Conservation (phyloP, 176 grass and related monocot genomes). For the Tillandsia fasciculata region DNA sequence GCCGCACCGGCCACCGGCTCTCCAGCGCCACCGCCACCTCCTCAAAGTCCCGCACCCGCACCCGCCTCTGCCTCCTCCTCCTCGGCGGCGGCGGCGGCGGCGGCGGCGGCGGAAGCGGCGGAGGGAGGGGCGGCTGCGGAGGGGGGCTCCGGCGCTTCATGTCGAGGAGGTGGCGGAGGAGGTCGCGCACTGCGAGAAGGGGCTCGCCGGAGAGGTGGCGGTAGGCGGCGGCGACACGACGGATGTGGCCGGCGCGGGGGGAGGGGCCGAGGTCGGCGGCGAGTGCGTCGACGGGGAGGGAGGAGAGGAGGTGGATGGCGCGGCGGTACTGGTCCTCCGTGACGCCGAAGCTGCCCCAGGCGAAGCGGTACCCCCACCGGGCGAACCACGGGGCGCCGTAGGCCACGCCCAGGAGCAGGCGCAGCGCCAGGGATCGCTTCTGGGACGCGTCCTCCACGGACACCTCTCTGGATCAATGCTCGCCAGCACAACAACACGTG, state of each 20-base stretch:
- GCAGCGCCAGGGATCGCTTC: slow-evolving; percentile 62
- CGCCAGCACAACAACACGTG: slow-evolving; percentile 15
- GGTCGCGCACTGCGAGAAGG: slow-evolving; percentile 46
- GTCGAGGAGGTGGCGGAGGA: slow-evolving; percentile 63
- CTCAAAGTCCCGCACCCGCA: slow-evolving; percentile 46
- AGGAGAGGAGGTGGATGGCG: slow-evolving; percentile 46
- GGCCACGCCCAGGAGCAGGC: slow-evolving; percentile 59
- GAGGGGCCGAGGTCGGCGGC: slow-evolving; percentile 8
- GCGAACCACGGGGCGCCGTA: slow-evolving; percentile 70
- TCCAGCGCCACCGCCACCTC: slow-evolving; percentile 42
- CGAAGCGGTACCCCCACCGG: slow-evolving; percentile 76
- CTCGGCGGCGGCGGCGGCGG: background rate
- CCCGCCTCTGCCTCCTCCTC: slow-evolving; percentile 17
- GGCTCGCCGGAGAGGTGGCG: slow-evolving; percentile 41
- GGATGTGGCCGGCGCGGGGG: slow-evolving; percentile 39
- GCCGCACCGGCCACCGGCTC: slow-evolving; percentile 68
- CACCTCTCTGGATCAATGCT: slow-evolving; percentile 39
- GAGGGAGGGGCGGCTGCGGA: background rate
- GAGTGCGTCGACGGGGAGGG: slow-evolving; percentile 46
- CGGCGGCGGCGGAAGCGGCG: slow-evolving; percentile 11
- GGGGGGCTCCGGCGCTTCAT: slow-evolving; percentile 44
- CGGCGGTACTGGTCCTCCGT: slow-evolving; percentile 38
- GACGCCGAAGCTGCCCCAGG: slow-evolving; percentile 54
- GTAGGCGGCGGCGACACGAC: slow-evolving; percentile 49
- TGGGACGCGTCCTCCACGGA: slow-evolving; percentile 63